phyloP scores from a whole-genome alignment of 2,329 filamentous ascomycete genomes.

The Lachnellula suecica region DNA sequence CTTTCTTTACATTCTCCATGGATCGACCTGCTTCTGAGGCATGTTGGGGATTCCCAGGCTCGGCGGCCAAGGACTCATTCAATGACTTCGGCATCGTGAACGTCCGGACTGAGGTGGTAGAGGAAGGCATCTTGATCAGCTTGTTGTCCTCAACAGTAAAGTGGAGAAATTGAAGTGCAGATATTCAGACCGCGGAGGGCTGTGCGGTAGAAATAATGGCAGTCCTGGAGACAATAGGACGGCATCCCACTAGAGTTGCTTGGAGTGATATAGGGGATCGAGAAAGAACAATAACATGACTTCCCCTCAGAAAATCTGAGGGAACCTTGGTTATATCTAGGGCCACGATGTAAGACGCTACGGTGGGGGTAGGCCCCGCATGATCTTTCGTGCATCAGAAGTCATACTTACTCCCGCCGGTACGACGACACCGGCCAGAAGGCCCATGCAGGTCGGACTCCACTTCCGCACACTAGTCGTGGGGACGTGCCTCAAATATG shows the following conservation, averaged over 20 bases:
- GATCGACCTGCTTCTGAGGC: slow-evolving; percentile 36
- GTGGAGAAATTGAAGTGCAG: slow-evolving; percentile 72
- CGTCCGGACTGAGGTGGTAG: slow-evolving; percentile 64
- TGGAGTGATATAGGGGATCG: background rate
- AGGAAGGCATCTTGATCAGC: slow-evolving; percentile 58
- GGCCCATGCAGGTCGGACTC: slow-evolving; percentile 23
- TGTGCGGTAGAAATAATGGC: slow-evolving; percentile 91
- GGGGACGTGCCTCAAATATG: slow-evolving; percentile 16
- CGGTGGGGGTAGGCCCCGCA: slow-evolving; percentile 24
- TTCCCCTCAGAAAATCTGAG: slow-evolving; percentile 6
- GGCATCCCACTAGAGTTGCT: slow-evolving; percentile 57
- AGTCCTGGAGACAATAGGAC: slow-evolving; percentile 79
- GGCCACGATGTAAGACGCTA: slow-evolving; percentile 5
- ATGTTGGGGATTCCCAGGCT: slow-evolving; percentile 26
- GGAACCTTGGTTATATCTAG: slow-evolving; percentile 27
- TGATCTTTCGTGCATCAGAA: slow-evolving; percentile 13
- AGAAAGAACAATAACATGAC: slow-evolving; percentile 3
- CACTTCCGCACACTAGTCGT: slow-evolving; percentile 25
- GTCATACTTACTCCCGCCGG: slow-evolving; percentile 8
- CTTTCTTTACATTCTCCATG: slow-evolving; percentile 52
- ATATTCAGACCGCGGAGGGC: slow-evolving; percentile 84
- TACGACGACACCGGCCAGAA: slow-evolving; percentile 26
- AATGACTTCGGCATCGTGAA: slow-evolving; percentile 73
- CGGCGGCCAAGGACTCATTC: slow-evolving; percentile 61
- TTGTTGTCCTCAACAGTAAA: slow-evolving; percentile 59